Conservation (phyloP, 1,284 basidiomycete genomes). For the Dichomitus squalens region DNA sequence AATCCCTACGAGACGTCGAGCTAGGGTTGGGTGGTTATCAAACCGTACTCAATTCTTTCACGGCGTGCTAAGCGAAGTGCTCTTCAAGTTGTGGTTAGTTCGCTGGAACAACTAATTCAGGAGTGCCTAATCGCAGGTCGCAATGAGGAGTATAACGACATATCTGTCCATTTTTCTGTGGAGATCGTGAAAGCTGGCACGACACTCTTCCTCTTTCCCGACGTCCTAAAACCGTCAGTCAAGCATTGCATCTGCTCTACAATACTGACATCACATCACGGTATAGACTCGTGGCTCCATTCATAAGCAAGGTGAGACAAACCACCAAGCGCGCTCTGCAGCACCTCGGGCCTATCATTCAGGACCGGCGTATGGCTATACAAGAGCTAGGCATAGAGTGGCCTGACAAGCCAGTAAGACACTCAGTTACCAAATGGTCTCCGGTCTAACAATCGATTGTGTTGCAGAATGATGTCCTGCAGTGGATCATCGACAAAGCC, state of each 20-base stretch:
- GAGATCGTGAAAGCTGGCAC: constrained; percentile 36
- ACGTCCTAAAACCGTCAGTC: constrained; percentile 42
- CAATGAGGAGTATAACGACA: constrained; percentile 39
- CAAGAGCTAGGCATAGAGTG: constrained; percentile 38
- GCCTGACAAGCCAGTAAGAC: constrained; percentile 39
- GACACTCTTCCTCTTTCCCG: constrained; percentile 41
- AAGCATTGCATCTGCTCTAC: no score
- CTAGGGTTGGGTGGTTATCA: constrained; percentile 6
- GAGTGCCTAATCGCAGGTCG: constrained; percentile 36
- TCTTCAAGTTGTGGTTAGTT: not conserved
- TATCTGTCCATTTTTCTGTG: constrained; percentile 41
- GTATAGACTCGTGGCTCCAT: constrained; percentile 22
- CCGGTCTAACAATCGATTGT: no score
- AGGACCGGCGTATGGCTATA: constrained; percentile 39
- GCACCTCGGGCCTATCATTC: constrained; percentile 39
- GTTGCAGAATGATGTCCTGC: constrained; percentile 44
- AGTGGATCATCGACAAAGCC: constrained; percentile 46
- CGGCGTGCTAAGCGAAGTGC: no score
- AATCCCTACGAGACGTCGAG: no score
- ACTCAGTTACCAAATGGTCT: no score
- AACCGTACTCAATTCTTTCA: no score
- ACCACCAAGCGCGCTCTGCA: constrained; percentile 25
- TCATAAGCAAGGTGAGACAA: constrained; percentile 20
- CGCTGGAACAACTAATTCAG: no score
- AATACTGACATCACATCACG: not conserved